A percentile compares a stretch with the other conserved stretches of the same genome.
Conservation (phyloP, 768 basidiomycete species). For the Kondoa malvinella region DNA sequence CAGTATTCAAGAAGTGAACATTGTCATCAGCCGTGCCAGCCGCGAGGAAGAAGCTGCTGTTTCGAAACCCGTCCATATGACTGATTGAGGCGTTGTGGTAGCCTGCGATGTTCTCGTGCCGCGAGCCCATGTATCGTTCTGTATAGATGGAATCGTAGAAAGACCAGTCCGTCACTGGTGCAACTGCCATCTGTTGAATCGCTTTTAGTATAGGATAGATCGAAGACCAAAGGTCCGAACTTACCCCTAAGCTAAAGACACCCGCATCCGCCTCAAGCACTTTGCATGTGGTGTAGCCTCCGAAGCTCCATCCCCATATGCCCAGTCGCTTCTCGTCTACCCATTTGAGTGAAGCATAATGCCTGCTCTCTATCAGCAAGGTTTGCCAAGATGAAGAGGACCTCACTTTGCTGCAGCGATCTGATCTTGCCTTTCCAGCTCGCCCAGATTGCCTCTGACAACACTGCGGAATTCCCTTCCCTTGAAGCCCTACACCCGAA, state of each 20-base stretch:
- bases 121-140: slow-evolving; percentile 87
- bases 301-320: slow-evolving; percentile 53
- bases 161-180: slow-evolving; percentile 77
- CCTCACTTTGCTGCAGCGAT: slow-evolving; percentile 66
- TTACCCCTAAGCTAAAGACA: slow-evolving; percentile 75
- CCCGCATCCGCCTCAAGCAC: slow-evolving; percentile 77
- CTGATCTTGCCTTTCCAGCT: slow-evolving; percentile 77
- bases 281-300: slow-evolving; percentile 89
- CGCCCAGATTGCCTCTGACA: slow-evolving; percentile 74
- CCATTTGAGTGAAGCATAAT: slow-evolving; percentile 72
- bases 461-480: slow-evolving; percentile 69
- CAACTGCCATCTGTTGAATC: slow-evolving; percentile 79
- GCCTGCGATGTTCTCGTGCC: slow-evolving; percentile 59
- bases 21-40: slow-evolving; percentile 42
- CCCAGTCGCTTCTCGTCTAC: slow-evolving; percentile 48
- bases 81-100: slow-evolving; percentile 78
- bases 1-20: slow-evolving; percentile 83
- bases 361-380: slow-evolving; percentile 33
- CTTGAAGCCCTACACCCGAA: slow-evolving; percentile 40
- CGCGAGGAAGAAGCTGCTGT: slow-evolving; percentile 63
- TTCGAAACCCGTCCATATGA: slow-evolving; percentile 68
- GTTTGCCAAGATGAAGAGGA: background rate
- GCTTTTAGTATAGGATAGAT: too few relatives aligned
- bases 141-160: slow-evolving; percentile 73
- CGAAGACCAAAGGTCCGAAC: too few relatives aligned